Evolutionary conservation across 805 yeast species (phyloP).

Genomic region (Ogataea dorogensis): DNA sequence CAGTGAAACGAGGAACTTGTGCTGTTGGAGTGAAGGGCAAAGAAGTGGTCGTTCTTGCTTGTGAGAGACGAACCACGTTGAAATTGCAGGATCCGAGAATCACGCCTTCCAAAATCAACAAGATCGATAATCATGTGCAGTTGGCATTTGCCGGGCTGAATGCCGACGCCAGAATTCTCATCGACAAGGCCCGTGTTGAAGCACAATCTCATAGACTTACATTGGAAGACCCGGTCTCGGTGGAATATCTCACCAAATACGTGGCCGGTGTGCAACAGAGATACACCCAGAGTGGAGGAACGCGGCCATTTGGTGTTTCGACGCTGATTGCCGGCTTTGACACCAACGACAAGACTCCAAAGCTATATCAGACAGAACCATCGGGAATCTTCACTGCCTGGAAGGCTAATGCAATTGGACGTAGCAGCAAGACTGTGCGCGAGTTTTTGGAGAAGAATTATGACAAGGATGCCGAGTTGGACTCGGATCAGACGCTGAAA

Average conservation of each 20-base stretch:
- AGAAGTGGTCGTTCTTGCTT: constrained; percentile 86
- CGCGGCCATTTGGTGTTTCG: constrained; percentile 95
- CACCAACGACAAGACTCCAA: constrained; percentile 75
- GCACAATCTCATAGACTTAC: constrained; percentile 93
- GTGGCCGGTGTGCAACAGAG: constrained; percentile 98
- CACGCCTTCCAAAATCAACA: constrained; percentile 91
- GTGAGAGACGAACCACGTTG: constrained; percentile 93
- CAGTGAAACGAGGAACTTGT: constrained; percentile 97
- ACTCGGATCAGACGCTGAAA: constrained; percentile 69
- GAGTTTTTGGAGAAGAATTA: constrained; percentile 93
- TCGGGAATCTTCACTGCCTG: constrained; percentile 96
- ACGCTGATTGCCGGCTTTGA: constrained; percentile 96
- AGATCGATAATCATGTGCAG: constrained; percentile 85
- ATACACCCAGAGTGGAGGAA: constrained; percentile 98
- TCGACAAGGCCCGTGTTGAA: constrained; percentile 93
- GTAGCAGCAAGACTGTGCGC: constrained; percentile 91
- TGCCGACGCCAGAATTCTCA: constrained; percentile 95
- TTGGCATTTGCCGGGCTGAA: constrained; percentile 96
- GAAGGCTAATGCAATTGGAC: constrained; percentile 97
- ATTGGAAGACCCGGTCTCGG: constrained; percentile 89
- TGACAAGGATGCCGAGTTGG: constrained; percentile 50
- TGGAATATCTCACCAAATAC: constrained; percentile 89
- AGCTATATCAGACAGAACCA: constrained; percentile 92
- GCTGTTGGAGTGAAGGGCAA: constrained; percentile 96
- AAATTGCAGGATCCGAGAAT: constrained; percentile 95